phyloP scores from a whole-genome alignment of 106 monocot species.

The Alisma plantagoaquatica region DNA sequence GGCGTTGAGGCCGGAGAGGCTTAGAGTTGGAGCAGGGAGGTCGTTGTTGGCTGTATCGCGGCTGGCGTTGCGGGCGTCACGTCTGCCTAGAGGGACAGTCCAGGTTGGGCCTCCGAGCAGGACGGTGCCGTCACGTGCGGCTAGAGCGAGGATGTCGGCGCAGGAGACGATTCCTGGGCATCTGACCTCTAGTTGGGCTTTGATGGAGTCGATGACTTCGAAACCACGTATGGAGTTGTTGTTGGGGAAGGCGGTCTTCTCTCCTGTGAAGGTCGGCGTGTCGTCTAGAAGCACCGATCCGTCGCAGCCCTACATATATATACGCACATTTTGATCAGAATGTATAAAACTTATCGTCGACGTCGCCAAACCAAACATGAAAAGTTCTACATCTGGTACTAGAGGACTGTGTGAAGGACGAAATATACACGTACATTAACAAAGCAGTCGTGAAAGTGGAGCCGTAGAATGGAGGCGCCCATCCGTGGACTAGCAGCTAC shows the following conservation, averaged over 20 bases:
- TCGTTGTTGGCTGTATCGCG: conserved; percentile 2
- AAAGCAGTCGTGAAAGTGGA: conserved; percentile 26
- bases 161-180: conserved; percentile 13
- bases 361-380: too few species aligned
- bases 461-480: conserved; percentile 19
- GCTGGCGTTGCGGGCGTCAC: conserved; percentile 17
- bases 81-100: conserved; percentile 9
- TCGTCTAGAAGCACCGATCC: conserved; percentile 12
- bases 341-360: background rate
- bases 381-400: too few species aligned
- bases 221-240: conserved; percentile 7
- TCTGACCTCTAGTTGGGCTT: conserved; percentile 6
- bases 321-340: background rate
- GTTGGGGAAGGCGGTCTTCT: conserved; percentile 13
- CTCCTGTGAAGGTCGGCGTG: conserved; percentile 3
- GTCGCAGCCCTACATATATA: conserved; percentile 18
- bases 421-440: conserved; percentile 10
- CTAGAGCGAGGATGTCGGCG: conserved; percentile 16
- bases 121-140: conserved; percentile 11
- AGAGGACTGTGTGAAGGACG: background rate
- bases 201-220: conserved; percentile 15
- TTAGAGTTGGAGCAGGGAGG: background rate
- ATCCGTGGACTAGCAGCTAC: background rate
- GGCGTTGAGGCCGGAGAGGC: conserved; percentile 5
- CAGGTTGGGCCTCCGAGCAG: conserved; percentile 11